These are phyloP conservation scores for Lactarius hengduanensis DNA, from an alignment of 768 basidiomycete species.

Conservation along the genomic window DNA sequence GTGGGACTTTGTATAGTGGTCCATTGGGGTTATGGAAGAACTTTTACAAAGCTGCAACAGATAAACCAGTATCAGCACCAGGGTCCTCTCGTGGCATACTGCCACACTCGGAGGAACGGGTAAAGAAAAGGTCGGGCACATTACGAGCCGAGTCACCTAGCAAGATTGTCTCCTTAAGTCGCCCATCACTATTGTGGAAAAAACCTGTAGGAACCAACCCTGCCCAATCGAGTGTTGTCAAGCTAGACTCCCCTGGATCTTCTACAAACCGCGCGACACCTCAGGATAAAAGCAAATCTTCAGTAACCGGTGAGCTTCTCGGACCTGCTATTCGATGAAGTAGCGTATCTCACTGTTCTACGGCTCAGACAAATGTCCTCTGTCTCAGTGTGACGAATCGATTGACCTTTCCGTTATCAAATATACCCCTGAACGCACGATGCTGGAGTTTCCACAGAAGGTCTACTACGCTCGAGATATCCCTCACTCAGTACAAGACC, in stretches of 20 bases:
- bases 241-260: neutral
- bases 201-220: neutral
- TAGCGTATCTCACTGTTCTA: neutral
- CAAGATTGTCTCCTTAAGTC: neutral
- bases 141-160: neutral
- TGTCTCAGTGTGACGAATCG: neutral
- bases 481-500: conserved; percentile 63
- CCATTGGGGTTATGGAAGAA: conserved; percentile 22
- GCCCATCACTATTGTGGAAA: neutral
- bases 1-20: conserved; percentile 24
- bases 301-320: conserved; percentile 10
- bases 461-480: conserved; percentile 47
- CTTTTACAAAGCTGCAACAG: conserved; percentile 13
- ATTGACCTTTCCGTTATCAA: conserved; percentile 18
- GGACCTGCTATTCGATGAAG: neutral
- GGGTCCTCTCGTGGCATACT: neutral
- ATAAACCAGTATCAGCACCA: neutral
- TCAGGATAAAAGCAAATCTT: neutral
- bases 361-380: neutral
- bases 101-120: neutral
- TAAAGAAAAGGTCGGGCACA: neutral
- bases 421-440: conserved; percentile 22
- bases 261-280: neutral
- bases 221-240: neutral
- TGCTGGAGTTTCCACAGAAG: conserved; percentile 30